phyloP scores from a whole-genome alignment of 2,329 filamentous ascomycete species.

The Hypoxylon sp. region DNA sequence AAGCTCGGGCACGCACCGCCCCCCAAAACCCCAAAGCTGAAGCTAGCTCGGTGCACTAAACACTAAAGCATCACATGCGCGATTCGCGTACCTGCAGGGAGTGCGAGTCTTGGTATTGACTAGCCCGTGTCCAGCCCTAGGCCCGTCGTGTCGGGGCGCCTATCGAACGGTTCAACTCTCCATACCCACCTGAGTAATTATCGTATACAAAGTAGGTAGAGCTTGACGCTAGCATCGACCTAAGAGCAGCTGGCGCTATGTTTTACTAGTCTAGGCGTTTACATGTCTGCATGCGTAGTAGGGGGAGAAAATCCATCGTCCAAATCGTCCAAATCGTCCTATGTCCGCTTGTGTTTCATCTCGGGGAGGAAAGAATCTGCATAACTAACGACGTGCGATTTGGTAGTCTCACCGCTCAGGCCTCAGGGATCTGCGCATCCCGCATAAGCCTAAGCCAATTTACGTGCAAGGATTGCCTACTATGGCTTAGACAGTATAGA shows the following conservation, averaged over 20 bases:
- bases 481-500: conserved; percentile 16
- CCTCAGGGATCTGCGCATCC: conserved; percentile 30
- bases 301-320: neutral
- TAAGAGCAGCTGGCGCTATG: conserved; percentile 13
- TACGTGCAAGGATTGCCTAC: conserved; percentile 13
- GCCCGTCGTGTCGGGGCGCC: conserved; percentile 20
- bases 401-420: conserved; percentile 29
- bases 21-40: conserved; percentile 1
- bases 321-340: neutral
- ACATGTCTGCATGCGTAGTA: neutral
- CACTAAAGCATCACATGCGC: conserved; percentile 19
- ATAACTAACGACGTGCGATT: conserved; percentile 1
- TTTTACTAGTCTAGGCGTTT: conserved; percentile 8
- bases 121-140: conserved; percentile 4
- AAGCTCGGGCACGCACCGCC: neutral
- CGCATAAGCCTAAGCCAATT: conserved; percentile 25
- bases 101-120: neutral
- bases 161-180: conserved; percentile 6
- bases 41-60: conserved; percentile 2
- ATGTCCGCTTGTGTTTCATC: conserved; percentile 7
- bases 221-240: conserved; percentile 4
- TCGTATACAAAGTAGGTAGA: conserved; percentile 10
- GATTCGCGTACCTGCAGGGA: conserved; percentile 33
- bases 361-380: conserved; percentile 11
- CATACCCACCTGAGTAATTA: neutral